Evolutionary conservation across 2,329 filamentous ascomycete genomes (phyloP).

Genomic region (Aspergillus quadricinctus): DNA sequence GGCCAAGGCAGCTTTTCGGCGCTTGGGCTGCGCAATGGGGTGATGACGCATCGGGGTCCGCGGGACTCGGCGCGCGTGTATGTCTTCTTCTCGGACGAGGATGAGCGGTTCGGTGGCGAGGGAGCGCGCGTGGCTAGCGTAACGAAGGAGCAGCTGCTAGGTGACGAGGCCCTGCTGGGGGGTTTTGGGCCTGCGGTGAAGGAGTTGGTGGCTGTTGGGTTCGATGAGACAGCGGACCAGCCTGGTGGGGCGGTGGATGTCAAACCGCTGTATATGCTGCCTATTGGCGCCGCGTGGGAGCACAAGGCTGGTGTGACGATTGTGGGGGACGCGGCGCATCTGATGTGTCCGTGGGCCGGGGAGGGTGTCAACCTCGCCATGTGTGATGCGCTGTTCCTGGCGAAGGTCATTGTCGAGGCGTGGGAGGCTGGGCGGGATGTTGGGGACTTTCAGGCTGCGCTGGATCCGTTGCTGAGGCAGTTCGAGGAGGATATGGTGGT

Average conservation of each 20-base stretch:
- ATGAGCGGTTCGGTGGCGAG: slow-evolving; percentile 14
- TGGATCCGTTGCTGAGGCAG: slow-evolving; percentile 14
- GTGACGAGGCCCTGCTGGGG: slow-evolving; percentile 12
- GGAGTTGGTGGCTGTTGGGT: slow-evolving; percentile 16
- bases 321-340: slow-evolving; percentile 27
- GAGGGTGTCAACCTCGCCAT: slow-evolving; percentile 27
- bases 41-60: slow-evolving; percentile 22
- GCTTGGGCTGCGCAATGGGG: slow-evolving; percentile 18
- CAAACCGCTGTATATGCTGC: slow-evolving; percentile 20
- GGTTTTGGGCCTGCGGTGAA: slow-evolving; percentile 15
- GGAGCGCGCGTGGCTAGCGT: slow-evolving; percentile 6
- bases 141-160: slow-evolving; percentile 15
- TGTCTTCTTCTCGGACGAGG: slow-evolving; percentile 16
- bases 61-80: slow-evolving; percentile 19
- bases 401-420: slow-evolving; percentile 16
- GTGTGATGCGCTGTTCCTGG: slow-evolving; percentile 18
- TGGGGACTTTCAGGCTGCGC: slow-evolving; percentile 3
- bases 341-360: slow-evolving; percentile 27
- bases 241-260: slow-evolving; percentile 3
- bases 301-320: slow-evolving; percentile 18
- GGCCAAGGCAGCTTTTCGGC: slow-evolving; percentile 24
- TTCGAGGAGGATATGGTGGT: slow-evolving; percentile 17
- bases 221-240: slow-evolving; percentile 10
- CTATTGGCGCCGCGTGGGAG: slow-evolving; percentile 14
- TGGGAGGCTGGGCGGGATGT: slow-evolving; percentile 1